A percentile compares a stretch with the other conserved stretches of the same genome.
phyloP scores from a whole-genome alignment of 257 asterid genomes.

The Solanum rostratum region DNA sequence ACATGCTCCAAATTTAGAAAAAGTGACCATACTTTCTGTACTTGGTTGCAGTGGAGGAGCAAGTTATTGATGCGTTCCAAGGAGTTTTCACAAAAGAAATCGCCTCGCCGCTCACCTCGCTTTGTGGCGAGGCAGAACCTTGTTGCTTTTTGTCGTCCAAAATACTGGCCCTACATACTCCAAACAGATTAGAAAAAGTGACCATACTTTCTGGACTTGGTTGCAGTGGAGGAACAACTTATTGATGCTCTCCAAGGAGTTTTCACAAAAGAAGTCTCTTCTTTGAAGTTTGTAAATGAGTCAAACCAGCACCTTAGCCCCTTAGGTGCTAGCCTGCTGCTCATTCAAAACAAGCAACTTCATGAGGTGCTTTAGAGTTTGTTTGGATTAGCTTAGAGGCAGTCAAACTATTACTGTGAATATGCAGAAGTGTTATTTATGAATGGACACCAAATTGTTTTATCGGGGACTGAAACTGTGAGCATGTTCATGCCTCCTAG shows the following conservation, averaged over 20 bases:
- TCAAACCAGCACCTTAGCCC: not conserved
- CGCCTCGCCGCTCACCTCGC: no score
- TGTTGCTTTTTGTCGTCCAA: no score
- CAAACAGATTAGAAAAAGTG: not conserved
- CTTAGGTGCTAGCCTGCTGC: not conserved
- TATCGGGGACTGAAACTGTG: no score
- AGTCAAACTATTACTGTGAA: no score
- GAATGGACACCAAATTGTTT: no score
- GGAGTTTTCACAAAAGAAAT: not conserved
- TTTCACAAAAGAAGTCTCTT: not conserved
- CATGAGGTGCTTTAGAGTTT: no score
- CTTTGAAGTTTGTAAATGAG: not conserved
- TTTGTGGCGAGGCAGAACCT: no score
- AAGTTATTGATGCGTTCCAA: not conserved
- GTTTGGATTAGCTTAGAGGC: no score
- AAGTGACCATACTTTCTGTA: not conserved
- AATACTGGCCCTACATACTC: not conserved
- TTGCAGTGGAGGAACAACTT: not conserved
- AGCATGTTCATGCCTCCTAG: no score
- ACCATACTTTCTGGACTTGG: not conserved
- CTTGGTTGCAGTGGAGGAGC: not conserved
- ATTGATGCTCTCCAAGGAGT: not conserved
- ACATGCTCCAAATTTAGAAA: not conserved
- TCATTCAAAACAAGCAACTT: no score
- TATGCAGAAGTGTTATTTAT: no score